Evolutionary conservation across 2,329 filamentous ascomycete genomes (phyloP).

Genomic region (Chrysoporthe austroafricana): DNA sequence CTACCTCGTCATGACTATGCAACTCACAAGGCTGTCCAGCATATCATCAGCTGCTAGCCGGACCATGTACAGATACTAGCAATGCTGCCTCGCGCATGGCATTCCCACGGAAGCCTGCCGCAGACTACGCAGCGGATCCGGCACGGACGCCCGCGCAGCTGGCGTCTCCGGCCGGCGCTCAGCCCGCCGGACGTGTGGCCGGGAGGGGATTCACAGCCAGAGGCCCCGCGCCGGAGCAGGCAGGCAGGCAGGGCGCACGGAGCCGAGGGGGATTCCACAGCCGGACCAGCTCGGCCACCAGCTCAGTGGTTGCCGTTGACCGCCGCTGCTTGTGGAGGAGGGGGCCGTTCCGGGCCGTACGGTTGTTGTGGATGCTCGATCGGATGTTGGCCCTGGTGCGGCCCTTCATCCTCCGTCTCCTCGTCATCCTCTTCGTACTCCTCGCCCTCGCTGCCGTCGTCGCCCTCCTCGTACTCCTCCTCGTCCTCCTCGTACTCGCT

Average conservation of each 20-base stretch:
- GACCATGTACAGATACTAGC: not conserved
- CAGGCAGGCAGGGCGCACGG: not conserved
- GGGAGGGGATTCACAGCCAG: not conserved
- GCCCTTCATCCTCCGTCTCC: conserved; percentile 40
- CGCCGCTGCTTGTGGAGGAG: conserved; percentile 42
- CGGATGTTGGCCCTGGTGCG: conserved; percentile 35
- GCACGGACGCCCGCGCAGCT: not conserved
- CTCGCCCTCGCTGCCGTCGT: conserved; percentile 67
- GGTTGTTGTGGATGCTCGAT: conserved; percentile 43
- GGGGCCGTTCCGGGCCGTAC: conserved; percentile 55
- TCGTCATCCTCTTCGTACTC: conserved; percentile 44
- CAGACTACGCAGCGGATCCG: not conserved
- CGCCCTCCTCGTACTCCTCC: conserved; percentile 64
- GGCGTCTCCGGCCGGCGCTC: not conserved
- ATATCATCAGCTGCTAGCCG: not conserved
- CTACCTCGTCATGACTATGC: not conserved
- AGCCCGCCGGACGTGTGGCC: not conserved
- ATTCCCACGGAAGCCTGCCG: not conserved
- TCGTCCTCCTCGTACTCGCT: conserved; percentile 69
- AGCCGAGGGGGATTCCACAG: not conserved
- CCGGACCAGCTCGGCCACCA: not conserved
- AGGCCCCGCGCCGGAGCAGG: not conserved
- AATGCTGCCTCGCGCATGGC: not conserved
- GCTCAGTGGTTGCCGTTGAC: conserved; percentile 49
- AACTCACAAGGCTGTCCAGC: not conserved